These are phyloP conservation scores for Lyophyllum atratum DNA, from an alignment of 768 basidiomycete species.

Conservation along the genomic window DNA sequence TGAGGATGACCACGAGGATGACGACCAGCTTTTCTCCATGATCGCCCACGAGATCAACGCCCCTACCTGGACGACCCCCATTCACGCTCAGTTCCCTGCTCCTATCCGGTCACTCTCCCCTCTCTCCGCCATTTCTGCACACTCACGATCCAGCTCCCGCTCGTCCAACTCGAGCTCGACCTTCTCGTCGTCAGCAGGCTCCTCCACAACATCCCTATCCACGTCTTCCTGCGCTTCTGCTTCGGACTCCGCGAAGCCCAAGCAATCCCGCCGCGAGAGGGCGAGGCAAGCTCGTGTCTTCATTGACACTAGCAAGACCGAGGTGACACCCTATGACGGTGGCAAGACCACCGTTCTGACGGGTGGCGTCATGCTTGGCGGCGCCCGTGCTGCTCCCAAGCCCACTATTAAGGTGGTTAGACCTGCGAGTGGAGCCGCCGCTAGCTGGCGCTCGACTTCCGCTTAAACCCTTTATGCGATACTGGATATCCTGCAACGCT, in stretches of 20 bases:
- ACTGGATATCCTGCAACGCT: slow-evolving; percentile 17
- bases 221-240: slow-evolving; percentile 30
- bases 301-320: slow-evolving; percentile 72
- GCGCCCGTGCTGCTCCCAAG: slow-evolving; percentile 22
- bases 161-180: slow-evolving; percentile 71
- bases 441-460: slow-evolving; percentile 63
- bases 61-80: slow-evolving; percentile 70
- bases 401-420: slow-evolving; percentile 28
- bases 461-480: slow-evolving; percentile 33
- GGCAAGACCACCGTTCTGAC: slow-evolving; percentile 88
- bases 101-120: slow-evolving; percentile 57
- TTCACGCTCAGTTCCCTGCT: slow-evolving; percentile 58
- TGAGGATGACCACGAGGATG: slow-evolving; percentile 70
- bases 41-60: slow-evolving; percentile 71
- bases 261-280: slow-evolving; percentile 69
- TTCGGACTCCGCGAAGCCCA: slow-evolving; percentile 30
- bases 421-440: slow-evolving; percentile 31
- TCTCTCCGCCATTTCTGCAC: slow-evolving; percentile 58
- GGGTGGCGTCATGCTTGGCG: slow-evolving; percentile 86
- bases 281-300: slow-evolving; percentile 71
- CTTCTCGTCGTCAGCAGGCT: slow-evolving; percentile 58
- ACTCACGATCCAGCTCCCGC: slow-evolving; percentile 70
- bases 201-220: slow-evolving; percentile 46
- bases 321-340: slow-evolving; percentile 84
- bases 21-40: slow-evolving; percentile 72